Evolutionary conservation across 495 filamentous ascomycete species (phyloP).

Genomic region (Tuber brumale): DNA sequence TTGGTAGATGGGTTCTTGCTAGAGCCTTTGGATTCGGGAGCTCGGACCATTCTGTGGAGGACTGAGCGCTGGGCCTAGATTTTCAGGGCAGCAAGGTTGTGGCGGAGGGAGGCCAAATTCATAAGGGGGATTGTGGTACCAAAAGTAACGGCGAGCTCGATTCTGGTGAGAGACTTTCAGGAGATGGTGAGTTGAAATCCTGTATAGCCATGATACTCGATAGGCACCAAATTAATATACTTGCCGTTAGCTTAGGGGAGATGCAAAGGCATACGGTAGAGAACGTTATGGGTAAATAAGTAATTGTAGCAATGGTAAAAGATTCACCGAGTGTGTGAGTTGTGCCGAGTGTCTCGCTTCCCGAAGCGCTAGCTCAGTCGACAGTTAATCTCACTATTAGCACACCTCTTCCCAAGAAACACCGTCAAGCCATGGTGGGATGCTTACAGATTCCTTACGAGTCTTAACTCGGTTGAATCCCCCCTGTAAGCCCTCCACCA

Average conservation of each 20-base stretch:
- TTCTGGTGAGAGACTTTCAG: background rate
- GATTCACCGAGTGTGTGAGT: background rate
- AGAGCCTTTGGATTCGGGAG: background rate
- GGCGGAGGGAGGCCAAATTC: background rate
- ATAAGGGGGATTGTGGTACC: background rate
- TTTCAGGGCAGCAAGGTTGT: background rate
- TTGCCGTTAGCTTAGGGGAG: background rate
- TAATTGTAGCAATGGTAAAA: slow-evolving; percentile 3
- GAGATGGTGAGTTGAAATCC: background rate
- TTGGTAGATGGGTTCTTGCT: background rate
- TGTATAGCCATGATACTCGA: background rate
- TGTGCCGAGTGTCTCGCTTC: slow-evolving; percentile 4
- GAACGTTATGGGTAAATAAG: background rate
- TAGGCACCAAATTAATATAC: background rate
- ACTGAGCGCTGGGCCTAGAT: background rate
- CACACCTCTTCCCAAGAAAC: background rate
- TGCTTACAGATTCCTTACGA: background rate
- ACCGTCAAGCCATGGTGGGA: background rate
- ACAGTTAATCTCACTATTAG: background rate
- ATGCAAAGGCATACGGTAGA: background rate
- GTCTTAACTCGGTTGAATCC: background rate
- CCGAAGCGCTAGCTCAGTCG: background rate
- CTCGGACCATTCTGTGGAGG: background rate
- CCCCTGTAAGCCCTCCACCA: too few species aligned
- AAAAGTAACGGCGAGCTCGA: background rate